Evolutionary conservation across 306 rosid species (phyloP).

Genomic region (Dryas alaskensis): DNA sequence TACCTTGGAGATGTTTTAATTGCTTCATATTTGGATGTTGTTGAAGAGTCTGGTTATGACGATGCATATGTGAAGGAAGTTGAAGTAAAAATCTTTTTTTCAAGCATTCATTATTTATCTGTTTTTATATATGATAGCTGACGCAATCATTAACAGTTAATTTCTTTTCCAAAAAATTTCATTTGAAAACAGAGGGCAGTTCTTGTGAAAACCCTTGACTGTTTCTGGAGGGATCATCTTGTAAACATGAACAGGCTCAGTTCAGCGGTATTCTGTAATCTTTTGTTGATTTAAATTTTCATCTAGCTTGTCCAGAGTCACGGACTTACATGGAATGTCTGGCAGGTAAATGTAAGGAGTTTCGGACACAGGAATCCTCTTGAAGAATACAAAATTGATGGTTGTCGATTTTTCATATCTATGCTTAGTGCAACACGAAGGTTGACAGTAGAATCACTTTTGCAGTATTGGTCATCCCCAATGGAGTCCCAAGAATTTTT

Average conservation of each 20-base stretch:
- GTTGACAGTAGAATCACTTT: conserved; percentile 81
- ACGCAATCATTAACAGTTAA: background rate
- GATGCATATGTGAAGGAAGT: conserved; percentile 73
- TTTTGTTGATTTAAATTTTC: conserved; percentile 18
- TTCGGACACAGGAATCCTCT: conserved; percentile 98
- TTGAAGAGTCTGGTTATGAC: conserved; percentile 86
- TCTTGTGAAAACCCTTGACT: conserved; percentile 87
- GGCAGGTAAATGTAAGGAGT: conserved; percentile 90
- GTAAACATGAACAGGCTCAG: conserved; percentile 94
- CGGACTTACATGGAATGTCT: conserved; percentile 37
- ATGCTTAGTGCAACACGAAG: conserved; percentile 97
- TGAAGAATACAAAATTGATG: conserved; percentile 96
- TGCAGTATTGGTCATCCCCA: conserved; percentile 91
- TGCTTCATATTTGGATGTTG: conserved; percentile 75
- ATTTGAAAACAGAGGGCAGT: conserved; percentile 72
- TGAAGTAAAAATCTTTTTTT: conserved; percentile 57
- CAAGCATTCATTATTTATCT: background rate
- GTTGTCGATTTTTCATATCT: conserved; percentile 93
- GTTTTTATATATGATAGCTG: conserved; percentile 8
- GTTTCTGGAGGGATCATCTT: conserved; percentile 98
- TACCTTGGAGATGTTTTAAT: conserved; percentile 89
- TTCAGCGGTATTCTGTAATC: conserved; percentile 65
- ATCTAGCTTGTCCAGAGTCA: conserved; percentile 20
- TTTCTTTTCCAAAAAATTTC: background rate
- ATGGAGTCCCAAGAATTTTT: conserved; percentile 71